These are phyloP conservation scores for Tetramitus jugosus DNA, from an alignment of 208 protist genomes.

Conservation along the genomic window DNA sequence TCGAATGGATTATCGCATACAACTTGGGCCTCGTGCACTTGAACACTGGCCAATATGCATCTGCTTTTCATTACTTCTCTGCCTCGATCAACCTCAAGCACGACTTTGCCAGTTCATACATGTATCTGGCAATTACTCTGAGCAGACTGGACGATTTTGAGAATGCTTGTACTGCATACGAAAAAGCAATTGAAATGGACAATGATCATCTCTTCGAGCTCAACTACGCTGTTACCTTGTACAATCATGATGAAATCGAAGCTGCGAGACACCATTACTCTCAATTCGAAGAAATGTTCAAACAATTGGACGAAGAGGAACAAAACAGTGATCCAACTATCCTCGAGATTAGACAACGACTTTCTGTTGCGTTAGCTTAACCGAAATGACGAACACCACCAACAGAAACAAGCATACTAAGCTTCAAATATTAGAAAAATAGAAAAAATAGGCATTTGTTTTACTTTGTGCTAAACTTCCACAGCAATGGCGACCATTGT, in stretches of 20 bases:
- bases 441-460: too few species aligned
- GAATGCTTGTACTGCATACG: slow-evolving; percentile 80
- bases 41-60: slow-evolving; percentile 72
- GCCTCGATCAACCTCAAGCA: slow-evolving; percentile 74
- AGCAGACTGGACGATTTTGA: slow-evolving; percentile 80
- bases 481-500: neutral
- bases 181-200: slow-evolving; percentile 68
- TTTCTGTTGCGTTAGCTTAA: neutral
- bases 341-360: neutral
- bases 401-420: too few species aligned
- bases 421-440: too few species aligned
- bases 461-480: too few species aligned
- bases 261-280: neutral
- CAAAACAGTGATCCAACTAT: neutral
- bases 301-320: neutral
- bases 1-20: slow-evolving; percentile 91
- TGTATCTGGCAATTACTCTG: slow-evolving; percentile 83
- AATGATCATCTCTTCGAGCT: slow-evolving; percentile 67
- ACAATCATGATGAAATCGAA: slow-evolving; percentile 45
- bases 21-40: slow-evolving; percentile 86
- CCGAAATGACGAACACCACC: too few species aligned
- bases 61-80: slow-evolving; percentile 85
- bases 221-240: slow-evolving; percentile 79
- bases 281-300: slow-evolving; percentile 9
- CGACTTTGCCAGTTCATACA: slow-evolving; percentile 69